These are phyloP conservation scores for Anisodus tanguticus DNA, from an alignment of 257 asterid species.

Conservation along the genomic window DNA sequence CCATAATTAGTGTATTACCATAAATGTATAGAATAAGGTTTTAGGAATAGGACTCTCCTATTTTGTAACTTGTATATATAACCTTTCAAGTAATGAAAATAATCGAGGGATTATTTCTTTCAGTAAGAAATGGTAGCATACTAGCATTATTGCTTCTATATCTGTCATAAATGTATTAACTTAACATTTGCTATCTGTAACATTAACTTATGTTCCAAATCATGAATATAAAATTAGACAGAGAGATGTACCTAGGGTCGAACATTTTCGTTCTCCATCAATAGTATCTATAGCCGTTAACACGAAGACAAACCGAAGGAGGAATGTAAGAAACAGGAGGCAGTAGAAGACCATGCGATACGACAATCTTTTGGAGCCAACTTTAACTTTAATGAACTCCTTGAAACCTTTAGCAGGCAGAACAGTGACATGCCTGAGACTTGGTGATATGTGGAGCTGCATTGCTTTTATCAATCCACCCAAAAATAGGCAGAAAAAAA, in stretches of 20 bases:
- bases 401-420: conserved; percentile 71
- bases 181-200: not conserved
- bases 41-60: too few relatives aligned
- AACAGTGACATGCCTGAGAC: conserved; percentile 77
- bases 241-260: conserved; percentile 53
- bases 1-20: too few relatives aligned
- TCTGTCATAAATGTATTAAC: not conserved
- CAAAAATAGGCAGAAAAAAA: not conserved
- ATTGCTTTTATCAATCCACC: conserved; percentile 35
- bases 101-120: too few relatives aligned
- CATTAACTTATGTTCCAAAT: conserved; percentile 7
- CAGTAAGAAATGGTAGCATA: too few relatives aligned
- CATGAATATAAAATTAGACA: not conserved
- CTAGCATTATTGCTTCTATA: not conserved
- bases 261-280: conserved; percentile 66
- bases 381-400: conserved; percentile 71
- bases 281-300: conserved; percentile 72
- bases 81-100: too few relatives aligned
- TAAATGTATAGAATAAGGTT: too few relatives aligned
- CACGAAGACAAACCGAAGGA: conserved; percentile 76
- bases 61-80: too few relatives aligned
- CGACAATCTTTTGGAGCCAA: conserved; percentile 67
- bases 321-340: conserved; percentile 67
- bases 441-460: conserved; percentile 89
- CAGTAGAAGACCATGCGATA: conserved; percentile 75